Evolutionary conservation across 495 filamentous ascomycete species (phyloP).

Genomic region (Penicillium diatomitis): DNA sequence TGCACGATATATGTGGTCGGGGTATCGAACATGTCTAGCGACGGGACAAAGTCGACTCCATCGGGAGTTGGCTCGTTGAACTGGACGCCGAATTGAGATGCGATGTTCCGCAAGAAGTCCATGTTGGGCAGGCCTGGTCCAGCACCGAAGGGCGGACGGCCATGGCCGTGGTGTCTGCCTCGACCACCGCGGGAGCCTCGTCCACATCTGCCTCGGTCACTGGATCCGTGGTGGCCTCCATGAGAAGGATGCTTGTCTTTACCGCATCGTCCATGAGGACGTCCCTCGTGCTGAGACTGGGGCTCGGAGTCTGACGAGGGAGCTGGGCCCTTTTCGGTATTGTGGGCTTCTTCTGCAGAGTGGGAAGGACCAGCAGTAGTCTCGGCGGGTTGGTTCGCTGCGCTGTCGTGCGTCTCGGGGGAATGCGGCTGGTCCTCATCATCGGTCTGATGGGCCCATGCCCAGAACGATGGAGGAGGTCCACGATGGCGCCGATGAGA

Average conservation of each 20-base stretch:
- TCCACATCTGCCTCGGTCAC: constrained; percentile 3
- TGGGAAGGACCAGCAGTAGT: constrained; percentile 4
- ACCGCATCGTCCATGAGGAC: constrained; percentile 1
- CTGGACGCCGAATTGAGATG: constrained; percentile 25
- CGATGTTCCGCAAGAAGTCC: constrained; percentile 26
- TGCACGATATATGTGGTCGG: constrained; percentile 55
- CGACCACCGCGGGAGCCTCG: constrained; percentile 8
- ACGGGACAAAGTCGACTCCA: constrained; percentile 49
- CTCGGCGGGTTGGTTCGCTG: constrained; percentile 1
- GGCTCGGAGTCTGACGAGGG: constrained; percentile 7
- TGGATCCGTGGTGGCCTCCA: constrained; percentile 2
- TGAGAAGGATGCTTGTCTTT: constrained; percentile 6
- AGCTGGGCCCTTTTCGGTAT: constrained; percentile 1
- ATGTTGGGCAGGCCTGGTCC: constrained; percentile 10
- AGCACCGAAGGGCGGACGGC: constrained; percentile 2
- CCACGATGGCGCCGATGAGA: constrained; percentile 1
- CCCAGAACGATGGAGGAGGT: constrained; percentile 7
- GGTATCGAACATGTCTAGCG: constrained; percentile 65
- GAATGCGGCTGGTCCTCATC: not conserved
- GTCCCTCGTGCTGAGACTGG: constrained; percentile 4
- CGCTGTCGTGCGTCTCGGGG: not conserved
- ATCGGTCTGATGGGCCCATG: constrained; percentile 3
- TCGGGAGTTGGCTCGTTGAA: constrained; percentile 13
- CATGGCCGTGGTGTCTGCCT: constrained; percentile 7
- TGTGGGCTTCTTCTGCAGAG: not conserved